Evolutionary conservation across 371 early-diverging fungal species (phyloP).

Genomic region (Mucor racemosus): DNA sequence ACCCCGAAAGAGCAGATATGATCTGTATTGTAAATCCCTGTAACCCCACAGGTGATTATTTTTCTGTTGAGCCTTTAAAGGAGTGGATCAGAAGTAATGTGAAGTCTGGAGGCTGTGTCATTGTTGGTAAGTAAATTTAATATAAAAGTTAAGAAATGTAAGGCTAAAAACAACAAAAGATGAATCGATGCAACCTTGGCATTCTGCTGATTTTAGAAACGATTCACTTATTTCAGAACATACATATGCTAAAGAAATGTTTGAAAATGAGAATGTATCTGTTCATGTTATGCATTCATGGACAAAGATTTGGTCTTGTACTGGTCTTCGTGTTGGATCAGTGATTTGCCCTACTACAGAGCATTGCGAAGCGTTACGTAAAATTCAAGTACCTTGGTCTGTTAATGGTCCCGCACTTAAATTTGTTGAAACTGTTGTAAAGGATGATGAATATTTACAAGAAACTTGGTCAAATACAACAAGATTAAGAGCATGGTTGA

Average conservation of each 20-base stretch:
- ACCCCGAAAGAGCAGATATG: constrained; percentile 61
- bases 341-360: constrained; percentile 79
- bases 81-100: constrained; percentile 71
- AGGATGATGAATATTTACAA: constrained; percentile 68
- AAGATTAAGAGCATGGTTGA: constrained; percentile 65
- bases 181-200: constrained; percentile 92
- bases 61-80: constrained; percentile 68
- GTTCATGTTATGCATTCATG: constrained; percentile 88
- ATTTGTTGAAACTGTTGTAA: constrained; percentile 78
- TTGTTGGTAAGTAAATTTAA: constrained; percentile 57
- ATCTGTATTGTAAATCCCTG: constrained; percentile 85
- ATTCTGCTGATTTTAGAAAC: constrained; percentile 71
- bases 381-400: constrained; percentile 87
- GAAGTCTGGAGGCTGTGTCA: constrained; percentile 68
- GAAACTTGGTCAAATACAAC: constrained; percentile 79
- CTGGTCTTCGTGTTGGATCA: constrained; percentile 86
- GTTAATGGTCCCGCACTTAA: constrained; percentile 83
- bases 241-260: constrained; percentile 61
- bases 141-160: neutral
- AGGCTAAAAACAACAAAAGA: constrained; percentile 39
- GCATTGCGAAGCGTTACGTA: constrained; percentile 72
- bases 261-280: constrained; percentile 63
- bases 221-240: constrained; percentile 77
- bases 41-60: constrained; percentile 88
- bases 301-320: constrained; percentile 93